Evolutionary conservation across 331 rosid species (phyloP), one percentile per base, ranked within the genome.

Genomic region (Spiraea crenata): DNA sequence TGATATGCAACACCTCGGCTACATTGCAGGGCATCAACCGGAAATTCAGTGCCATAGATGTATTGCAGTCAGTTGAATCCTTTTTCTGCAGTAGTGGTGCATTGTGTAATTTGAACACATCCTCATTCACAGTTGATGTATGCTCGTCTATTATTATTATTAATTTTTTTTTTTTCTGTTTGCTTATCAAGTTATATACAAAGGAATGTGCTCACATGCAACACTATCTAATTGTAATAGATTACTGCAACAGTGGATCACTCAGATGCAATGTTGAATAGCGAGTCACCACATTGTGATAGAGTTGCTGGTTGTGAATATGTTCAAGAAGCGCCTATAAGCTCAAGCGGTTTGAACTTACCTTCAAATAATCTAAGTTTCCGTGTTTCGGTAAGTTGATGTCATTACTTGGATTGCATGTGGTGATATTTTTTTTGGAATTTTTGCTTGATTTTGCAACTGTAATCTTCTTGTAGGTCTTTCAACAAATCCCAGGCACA

Each of bases 401-500:
- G 46, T 70, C 45, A 63, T 76, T 64, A 5, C 14, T 38, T 58
- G 51, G 49, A 67, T 61, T 57, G 31, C 9, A 67, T 72, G 10
- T 56, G 31, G 49, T 82, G 68, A 70, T 51, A 25, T 77, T 59
- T 71, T 65, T 48, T 11, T 79, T 17, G 56, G 57, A 72, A 61
- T 19, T 68, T 62, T 46, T 16, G 40, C 66, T 71, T 67, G 68
- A 57, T 58, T 13, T 44, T 38, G 34, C 45, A 40, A 2, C 47
- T 39, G 49, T 14, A 42, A 75, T 63, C 50, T 59, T 76, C 48
- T 57, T 56, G 15, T 81, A 93, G 93, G 90, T 91, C 70, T 87
- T 89, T 82, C 97, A 89, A 83, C 96, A 91, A 79, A 82, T 77
- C 49, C 92, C 90, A 0, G 96, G 96, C 64, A 82, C 90, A 66